Percentiles rank a stretch among this genome's conserved stretches.
phyloP scores from a whole-genome alignment of 1,284 basidiomycete species.

The Boletus semigastroideus region DNA sequence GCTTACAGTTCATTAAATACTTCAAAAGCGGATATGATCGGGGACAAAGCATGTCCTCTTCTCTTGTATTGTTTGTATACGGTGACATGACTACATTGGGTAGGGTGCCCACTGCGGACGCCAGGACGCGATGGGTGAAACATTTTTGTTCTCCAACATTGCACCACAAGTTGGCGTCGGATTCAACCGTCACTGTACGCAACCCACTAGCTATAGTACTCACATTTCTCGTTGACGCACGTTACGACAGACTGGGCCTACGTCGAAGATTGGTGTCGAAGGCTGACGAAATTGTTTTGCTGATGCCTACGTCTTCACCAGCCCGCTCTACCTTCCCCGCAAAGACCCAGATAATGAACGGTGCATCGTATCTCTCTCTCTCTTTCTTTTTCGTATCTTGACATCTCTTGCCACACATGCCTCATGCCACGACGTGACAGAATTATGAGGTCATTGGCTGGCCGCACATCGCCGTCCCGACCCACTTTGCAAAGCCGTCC shows the following conservation, averaged over 20 bases:
- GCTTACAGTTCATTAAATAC: too few species aligned
- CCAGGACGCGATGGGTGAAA: slow-evolving; percentile 98
- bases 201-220: too few species aligned
- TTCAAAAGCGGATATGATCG: slow-evolving; percentile 95
- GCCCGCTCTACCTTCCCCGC: slow-evolving; percentile 94
- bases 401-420: background rate
- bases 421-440: slow-evolving; percentile 39
- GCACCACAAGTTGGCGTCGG: slow-evolving; percentile 98
- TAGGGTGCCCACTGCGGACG: slow-evolving; percentile 97
- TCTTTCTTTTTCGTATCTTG: background rate
- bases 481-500: slow-evolving; percentile 96
- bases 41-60: slow-evolving; percentile 81
- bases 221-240: background rate
- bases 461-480: slow-evolving; percentile 90
- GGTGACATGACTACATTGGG: background rate
- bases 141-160: slow-evolving; percentile 93
- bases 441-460: slow-evolving; percentile 92
- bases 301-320: slow-evolving; percentile 97
- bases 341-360: slow-evolving; percentile 88
- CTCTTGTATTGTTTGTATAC: background rate
- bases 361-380: slow-evolving; percentile 71
- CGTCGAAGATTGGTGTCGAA: slow-evolving; percentile 92
- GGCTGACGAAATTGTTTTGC: slow-evolving; percentile 83
- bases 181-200: slow-evolving; percentile 93
- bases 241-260: slow-evolving; percentile 87